Conservation (phyloP, 2,329 filamentous ascomycete genomes). For the Fusarium falciforme region DNA sequence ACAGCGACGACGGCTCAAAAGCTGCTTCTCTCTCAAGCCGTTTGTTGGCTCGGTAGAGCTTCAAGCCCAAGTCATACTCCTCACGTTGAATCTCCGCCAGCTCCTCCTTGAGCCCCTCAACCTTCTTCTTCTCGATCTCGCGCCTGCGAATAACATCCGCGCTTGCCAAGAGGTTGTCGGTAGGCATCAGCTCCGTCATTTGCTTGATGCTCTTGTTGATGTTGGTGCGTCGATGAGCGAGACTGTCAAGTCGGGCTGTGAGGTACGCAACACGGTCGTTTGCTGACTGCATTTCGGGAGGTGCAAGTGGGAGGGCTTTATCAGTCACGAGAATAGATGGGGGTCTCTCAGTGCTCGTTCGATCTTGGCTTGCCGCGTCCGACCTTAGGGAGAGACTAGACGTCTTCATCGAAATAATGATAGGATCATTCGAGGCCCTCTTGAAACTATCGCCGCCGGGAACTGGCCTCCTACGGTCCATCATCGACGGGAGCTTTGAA, state of each 20-base stretch:
- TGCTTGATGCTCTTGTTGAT: conserved; percentile 79
- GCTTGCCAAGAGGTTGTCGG: conserved; percentile 74
- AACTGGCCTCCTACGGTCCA: not conserved
- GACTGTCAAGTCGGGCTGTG: conserved; percentile 72
- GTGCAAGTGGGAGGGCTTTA: conserved; percentile 71
- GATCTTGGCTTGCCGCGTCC: not conserved
- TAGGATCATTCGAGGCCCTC: conserved; percentile 38
- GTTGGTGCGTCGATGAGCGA: conserved; percentile 76
- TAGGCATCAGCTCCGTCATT: conserved; percentile 82
- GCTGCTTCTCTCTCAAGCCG: conserved; percentile 74
- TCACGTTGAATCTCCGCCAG: conserved; percentile 79
- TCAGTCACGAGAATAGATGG: conserved; percentile 54
- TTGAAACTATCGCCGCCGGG: conserved; percentile 38
- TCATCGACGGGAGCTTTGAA: conserved; percentile 23
- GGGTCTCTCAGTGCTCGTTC: conserved; percentile 34
- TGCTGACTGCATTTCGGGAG: conserved; percentile 67
- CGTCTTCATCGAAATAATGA: conserved; percentile 47
- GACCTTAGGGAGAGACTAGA: conserved; percentile 11
- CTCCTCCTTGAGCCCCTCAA: conserved; percentile 73
- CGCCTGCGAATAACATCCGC: conserved; percentile 69
- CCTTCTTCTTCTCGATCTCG: conserved; percentile 70
- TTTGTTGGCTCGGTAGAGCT: conserved; percentile 80
- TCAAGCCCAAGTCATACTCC: conserved; percentile 82
- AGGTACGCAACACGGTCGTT: conserved; percentile 75
- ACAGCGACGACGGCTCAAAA: conserved; percentile 76